Base-by-base conservation (phyloP, 768 basidiomycete genomes). In the Leccinum variicolor region DNA sequence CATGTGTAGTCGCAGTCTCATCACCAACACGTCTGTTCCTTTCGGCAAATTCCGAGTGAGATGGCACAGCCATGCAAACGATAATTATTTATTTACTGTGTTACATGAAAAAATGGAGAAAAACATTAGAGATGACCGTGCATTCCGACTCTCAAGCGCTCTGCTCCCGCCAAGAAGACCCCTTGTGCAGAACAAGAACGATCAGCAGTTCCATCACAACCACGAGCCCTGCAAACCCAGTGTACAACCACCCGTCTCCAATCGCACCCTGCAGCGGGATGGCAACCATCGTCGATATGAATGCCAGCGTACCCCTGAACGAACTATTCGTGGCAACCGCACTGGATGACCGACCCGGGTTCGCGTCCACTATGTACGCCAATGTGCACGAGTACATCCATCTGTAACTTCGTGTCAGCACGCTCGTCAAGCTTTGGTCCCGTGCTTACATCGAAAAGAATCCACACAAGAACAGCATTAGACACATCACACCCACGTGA, bases 351-450 rank as follows among this genome's bases (percentile, higher is more conserved):
- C 89, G 81, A 9, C 93, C 94, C 6, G 79, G 76, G 68, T 95
- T 97, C 5, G 91, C 84, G 64, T 97, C 93, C 15, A 94, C 91
- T 33, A 94, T 78, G 64, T 94, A 95, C 0, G 93, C 88, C 29
- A 95, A 73, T 0, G 89, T 87, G 51, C 84, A 84, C 15, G 84
- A 73, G 66, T 89, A 88, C 50, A 86, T 83, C 72, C 78, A 78
- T 63, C 81, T 84, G 58, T 3, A 56, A 54, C 26, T 43, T 21
- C 19, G 43, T 41, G 33, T 57, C 54, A 57, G 57, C 39, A 54
- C 23, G 25, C 21, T 19, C 29, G 52, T 25, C 21, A 52, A 50
- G 15, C 10, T 28, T 29, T 23, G 28, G 31, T 45, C 31, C 13
- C 41, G 26, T 50, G 23, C 85, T 67, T 59, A 92, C 90, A 91